phyloP scores from a whole-genome alignment of 2,329 filamentous ascomycete species.

The Tolypocladium paradoxum region DNA sequence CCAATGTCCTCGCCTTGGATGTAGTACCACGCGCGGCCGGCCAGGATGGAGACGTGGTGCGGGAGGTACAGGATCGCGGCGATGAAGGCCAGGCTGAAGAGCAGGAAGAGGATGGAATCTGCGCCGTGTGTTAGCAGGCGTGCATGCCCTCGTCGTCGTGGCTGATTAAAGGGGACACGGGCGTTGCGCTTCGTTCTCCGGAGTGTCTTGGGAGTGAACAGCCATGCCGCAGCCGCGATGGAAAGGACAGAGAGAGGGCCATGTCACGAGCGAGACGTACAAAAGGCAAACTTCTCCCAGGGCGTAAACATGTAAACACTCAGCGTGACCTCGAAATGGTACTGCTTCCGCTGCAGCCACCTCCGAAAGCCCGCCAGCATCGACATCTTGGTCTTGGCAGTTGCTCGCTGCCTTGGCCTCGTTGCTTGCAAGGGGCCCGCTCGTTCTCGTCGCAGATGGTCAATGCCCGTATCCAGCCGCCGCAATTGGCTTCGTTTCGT shows the following conservation, averaged over 20 bases:
- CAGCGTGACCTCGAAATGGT: slow-evolving; percentile 97
- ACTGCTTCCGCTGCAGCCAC: slow-evolving; percentile 90
- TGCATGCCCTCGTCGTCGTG: neutral
- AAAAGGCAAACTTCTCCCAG: slow-evolving; percentile 94
- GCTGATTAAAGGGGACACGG: neutral
- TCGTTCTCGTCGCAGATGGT: neutral
- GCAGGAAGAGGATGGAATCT: slow-evolving; percentile 90
- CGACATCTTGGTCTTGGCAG: slow-evolving; percentile 17
- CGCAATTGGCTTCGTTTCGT: neutral
- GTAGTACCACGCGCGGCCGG: slow-evolving; percentile 87
- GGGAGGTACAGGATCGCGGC: slow-evolving; percentile 88
- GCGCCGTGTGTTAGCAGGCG: neutral
- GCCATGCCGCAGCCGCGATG: slow-evolving; percentile 69
- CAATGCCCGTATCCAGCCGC: neutral
- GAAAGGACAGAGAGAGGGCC: slow-evolving; percentile 50
- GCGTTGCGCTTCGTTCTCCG: neutral
- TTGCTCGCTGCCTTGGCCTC: neutral
- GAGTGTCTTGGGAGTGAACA: neutral
- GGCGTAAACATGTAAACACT: slow-evolving; percentile 95
- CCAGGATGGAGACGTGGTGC: slow-evolving; percentile 74
- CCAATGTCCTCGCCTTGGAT: slow-evolving; percentile 67
- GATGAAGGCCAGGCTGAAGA: slow-evolving; percentile 75
- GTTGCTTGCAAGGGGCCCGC: neutral
- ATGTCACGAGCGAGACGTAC: slow-evolving; percentile 62
- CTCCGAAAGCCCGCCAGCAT: slow-evolving; percentile 49